These are phyloP conservation scores for Pseudocercospora musae DNA, from an alignment of 2,329 filamentous ascomycete species.

Conservation along the genomic window DNA sequence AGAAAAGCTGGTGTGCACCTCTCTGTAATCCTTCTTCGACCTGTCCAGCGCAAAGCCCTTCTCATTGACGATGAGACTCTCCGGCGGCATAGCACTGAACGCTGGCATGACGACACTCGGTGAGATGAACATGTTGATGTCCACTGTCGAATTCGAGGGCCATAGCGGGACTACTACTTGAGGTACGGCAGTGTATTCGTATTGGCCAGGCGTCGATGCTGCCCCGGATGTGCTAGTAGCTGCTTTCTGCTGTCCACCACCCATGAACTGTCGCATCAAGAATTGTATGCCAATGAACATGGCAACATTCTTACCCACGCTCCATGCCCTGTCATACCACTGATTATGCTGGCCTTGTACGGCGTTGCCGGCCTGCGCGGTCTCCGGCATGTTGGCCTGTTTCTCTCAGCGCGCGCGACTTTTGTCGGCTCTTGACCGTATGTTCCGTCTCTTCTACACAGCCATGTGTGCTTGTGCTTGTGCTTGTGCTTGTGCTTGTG, in stretches of 20 bases:
- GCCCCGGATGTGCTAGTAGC: conserved; percentile 13
- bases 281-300: conserved; percentile 60
- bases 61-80: conserved; percentile 74
- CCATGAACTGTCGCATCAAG: conserved; percentile 55
- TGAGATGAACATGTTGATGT: conserved; percentile 82
- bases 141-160: conserved; percentile 72
- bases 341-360: conserved; percentile 6
- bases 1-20: conserved; percentile 71
- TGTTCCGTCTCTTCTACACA: background rate
- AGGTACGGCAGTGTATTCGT: conserved; percentile 61
- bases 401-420: background rate
- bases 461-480: too few species aligned
- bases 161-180: conserved; percentile 80
- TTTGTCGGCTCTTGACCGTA: background rate
- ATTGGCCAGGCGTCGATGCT: conserved; percentile 39
- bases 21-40: conserved; percentile 70
- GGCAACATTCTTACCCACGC: conserved; percentile 52
- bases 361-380: conserved; percentile 1
- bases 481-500: too few species aligned
- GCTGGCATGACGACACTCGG: conserved; percentile 67
- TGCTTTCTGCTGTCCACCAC: conserved; percentile 28
- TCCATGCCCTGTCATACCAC: conserved; percentile 31
- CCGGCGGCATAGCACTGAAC: conserved; percentile 61
- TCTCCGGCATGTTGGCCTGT: conserved; percentile 7
- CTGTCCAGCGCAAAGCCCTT: conserved; percentile 58